These are phyloP conservation scores for Aspergillus cristatus DNA, from an alignment of 495 filamentous ascomycete species.

Conservation along the genomic window DNA sequence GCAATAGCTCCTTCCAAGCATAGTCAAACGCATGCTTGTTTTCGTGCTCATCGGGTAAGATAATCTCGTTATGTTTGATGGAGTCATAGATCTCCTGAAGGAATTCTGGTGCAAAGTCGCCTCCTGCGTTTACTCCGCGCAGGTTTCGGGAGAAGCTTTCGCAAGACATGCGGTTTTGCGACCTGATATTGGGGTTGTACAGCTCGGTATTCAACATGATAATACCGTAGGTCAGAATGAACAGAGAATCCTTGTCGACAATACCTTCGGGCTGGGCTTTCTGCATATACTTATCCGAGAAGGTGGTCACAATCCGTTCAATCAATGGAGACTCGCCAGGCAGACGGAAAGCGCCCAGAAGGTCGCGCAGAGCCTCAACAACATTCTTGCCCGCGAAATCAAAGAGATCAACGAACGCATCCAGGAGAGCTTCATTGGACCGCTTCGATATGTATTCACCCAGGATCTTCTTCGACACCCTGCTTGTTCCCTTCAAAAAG, in stretches of 20 bases:
- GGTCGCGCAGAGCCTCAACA: conserved; percentile 78
- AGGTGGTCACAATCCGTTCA: conserved; percentile 80
- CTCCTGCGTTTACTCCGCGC: conserved; percentile 74
- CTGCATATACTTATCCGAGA: conserved; percentile 79
- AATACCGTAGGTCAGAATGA: conserved; percentile 86
- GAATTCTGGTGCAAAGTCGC: conserved; percentile 79
- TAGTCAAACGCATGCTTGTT: conserved; percentile 94
- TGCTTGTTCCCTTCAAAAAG: conserved; percentile 76
- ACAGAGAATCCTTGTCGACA: conserved; percentile 81
- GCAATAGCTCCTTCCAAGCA: conserved; percentile 87
- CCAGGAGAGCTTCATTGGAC: conserved; percentile 68
- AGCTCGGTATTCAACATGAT: conserved; percentile 94
- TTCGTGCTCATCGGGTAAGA: conserved; percentile 93
- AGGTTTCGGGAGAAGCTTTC: conserved; percentile 79
- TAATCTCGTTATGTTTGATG: conserved; percentile 89
- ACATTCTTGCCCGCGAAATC: conserved; percentile 80
- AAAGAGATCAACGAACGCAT: conserved; percentile 74
- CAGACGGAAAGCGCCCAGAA: conserved; percentile 87
- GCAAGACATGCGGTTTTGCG: conserved; percentile 68
- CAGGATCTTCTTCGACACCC: conserved; percentile 81
- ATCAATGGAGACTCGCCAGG: conserved; percentile 91
- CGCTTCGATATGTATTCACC: conserved; percentile 91
- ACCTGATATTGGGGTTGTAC: conserved; percentile 87
- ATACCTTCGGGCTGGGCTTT: conserved; percentile 63
- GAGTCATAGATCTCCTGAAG: conserved; percentile 83